Evolutionary conservation across 164 flowering plant genomes (phyloP), one percentile per base, ranked within the genome.

Genomic region (Umbellularia californica): DNA sequence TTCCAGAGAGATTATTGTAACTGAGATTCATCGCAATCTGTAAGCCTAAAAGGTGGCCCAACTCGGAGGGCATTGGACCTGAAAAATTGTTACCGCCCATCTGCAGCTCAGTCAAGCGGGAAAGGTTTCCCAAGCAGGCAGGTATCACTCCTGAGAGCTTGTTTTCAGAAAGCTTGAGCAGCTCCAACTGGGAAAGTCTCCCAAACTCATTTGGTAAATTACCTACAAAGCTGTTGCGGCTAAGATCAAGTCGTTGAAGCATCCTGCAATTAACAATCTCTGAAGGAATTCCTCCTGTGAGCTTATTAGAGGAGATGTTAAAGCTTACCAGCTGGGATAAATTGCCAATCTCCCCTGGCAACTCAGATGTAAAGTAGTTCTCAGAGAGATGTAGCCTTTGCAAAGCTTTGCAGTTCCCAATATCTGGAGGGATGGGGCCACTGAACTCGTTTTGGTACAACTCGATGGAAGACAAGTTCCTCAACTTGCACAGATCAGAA

Each of bases 1-100:
- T 71, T 2, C 97, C 98, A 5, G 87, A 85, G 19, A 96, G 89
- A 73, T 86, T 86, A 74, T 96, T 96, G 65, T 83, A 67, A 70
- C 99, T 96, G 64, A 96, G 92, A 81, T 96, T 88, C 95, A 96
- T 75, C 0, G 97, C 91, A 65, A 96, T 94, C 78, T 96, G 99
- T 81, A 96, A 82, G 82, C 97, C 85, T 22, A 90, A 83, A 41
- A 96, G 94, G 14, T 73, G 70, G 58, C 99, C 99, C 72, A 96
- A 77, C 72, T 87, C 85, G 7, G 82, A 75, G 9, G 99, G 98
- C 68, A 96, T 94, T 15, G 69, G 74, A 76, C 97, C 97, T 64
- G 97, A 88, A 70, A 96, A 86, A 1, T 28, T 60, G 80, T 96
- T 96, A 35, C 93, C 89, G 14, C 94, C 97, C 90, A 96, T 91